Evolutionary conservation across 768 basidiomycete species (phyloP).

Genomic region (Russula olivacea): DNA sequence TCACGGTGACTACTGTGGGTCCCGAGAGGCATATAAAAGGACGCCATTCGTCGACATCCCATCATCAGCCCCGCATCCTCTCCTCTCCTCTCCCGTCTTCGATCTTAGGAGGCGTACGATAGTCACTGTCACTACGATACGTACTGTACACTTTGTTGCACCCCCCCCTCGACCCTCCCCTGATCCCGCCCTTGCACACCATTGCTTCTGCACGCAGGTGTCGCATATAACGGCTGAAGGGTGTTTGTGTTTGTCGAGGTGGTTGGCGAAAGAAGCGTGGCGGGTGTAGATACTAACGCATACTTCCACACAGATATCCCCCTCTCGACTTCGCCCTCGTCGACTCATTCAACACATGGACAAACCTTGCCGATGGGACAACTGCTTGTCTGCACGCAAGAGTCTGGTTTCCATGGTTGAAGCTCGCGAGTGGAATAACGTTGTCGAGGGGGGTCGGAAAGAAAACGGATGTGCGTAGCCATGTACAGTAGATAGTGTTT

Average conservation of each 20-base stretch:
- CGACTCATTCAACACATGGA: background rate
- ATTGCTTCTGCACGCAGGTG: background rate
- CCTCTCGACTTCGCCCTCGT: background rate
- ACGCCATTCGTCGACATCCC: background rate
- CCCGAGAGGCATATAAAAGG: background rate
- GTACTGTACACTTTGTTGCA: background rate
- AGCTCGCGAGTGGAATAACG: background rate
- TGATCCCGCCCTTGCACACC: background rate
- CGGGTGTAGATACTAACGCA: background rate
- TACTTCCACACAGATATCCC: background rate
- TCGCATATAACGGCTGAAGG: background rate
- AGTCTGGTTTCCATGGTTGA: background rate
- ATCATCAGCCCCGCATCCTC: background rate
- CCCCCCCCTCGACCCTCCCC: background rate
- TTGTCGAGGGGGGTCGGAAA: background rate
- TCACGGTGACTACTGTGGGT: too few relatives aligned
- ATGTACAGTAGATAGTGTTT: background rate
- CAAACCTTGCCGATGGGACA: background rate
- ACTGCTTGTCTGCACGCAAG: background rate
- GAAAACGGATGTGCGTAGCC: background rate
- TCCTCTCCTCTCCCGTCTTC: background rate
- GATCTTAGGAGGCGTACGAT: background rate
- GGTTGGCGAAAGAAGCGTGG: background rate
- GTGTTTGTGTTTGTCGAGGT: background rate
- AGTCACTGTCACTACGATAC: background rate